These are phyloP conservation scores for Xerocomus brunneocitrinus DNA, from an alignment of 768 basidiomycete species.

Conservation along the genomic window DNA sequence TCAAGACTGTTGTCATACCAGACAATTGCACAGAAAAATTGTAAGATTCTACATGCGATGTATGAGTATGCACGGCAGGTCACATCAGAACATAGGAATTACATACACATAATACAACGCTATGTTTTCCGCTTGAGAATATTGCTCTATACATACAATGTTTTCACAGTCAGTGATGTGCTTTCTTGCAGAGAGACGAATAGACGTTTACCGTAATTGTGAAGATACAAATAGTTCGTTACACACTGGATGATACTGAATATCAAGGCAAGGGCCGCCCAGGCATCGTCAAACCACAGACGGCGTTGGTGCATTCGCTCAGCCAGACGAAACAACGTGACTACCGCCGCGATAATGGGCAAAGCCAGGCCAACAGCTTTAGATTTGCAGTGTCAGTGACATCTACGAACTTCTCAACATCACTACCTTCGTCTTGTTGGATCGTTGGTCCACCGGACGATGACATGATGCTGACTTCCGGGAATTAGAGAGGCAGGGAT, in stretches of 20 bases:
- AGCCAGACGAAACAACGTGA: neutral
- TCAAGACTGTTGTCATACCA: neutral
- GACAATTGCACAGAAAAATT: neutral
- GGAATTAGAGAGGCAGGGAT: neutral
- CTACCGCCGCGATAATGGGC: neutral
- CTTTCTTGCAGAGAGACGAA: neutral
- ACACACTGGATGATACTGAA: neutral
- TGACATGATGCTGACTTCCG: neutral
- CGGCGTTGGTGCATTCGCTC: constrained; percentile 1
- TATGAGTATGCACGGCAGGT: neutral
- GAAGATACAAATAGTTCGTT: neutral
- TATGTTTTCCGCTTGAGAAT: neutral
- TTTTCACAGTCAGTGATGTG: neutral
- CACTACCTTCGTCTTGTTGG: neutral
- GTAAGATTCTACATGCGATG: neutral
- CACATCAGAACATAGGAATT: neutral
- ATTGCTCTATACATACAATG: neutral
- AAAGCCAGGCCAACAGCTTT: neutral
- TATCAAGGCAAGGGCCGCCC: neutral
- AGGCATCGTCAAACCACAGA: constrained; percentile 3
- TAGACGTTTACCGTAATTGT: neutral
- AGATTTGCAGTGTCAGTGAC: neutral
- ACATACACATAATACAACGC: constrained; percentile 1
- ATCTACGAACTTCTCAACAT: neutral
- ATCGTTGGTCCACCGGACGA: neutral